These are phyloP conservation scores for Botrytis tulipae DNA, from an alignment of 2,329 filamentous ascomycete species.

Conservation along the genomic window DNA sequence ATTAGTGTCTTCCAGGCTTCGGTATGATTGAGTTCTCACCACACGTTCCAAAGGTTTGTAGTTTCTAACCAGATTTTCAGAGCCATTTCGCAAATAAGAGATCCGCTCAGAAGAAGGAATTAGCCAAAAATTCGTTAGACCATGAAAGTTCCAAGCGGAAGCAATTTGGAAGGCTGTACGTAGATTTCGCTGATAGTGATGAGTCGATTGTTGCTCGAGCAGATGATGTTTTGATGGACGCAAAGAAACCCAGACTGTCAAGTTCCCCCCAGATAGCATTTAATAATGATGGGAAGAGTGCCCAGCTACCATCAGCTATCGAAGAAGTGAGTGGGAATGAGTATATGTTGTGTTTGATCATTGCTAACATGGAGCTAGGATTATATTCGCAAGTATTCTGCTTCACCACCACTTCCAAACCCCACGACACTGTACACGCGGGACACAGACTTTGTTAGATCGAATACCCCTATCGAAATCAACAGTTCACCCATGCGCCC, in stretches of 20 bases:
- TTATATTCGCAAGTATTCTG: too few relatives aligned
- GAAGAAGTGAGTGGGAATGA: neutral
- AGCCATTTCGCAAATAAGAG: neutral
- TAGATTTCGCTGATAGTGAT: neutral
- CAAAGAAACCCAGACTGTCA: neutral
- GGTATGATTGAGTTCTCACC: neutral
- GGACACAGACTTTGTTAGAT: neutral
- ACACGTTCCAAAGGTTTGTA: neutral
- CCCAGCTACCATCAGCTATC: rapidly evolving
- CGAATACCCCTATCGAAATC: neutral
- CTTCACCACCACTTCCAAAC: too few relatives aligned
- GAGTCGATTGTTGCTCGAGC: neutral
- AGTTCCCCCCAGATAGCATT: neutral
- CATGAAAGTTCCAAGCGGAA: neutral
- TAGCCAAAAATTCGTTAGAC: neutral
- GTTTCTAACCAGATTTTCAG: neutral
- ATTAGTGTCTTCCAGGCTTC: neutral
- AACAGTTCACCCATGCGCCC: neutral
- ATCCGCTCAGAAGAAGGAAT: neutral
- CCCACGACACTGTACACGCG: too few relatives aligned
- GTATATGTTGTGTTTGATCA: neutral
- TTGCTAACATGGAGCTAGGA: neutral
- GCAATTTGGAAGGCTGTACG: too few relatives aligned
- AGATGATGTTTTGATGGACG: neutral
- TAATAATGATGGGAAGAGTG: neutral